Percentiles rank a stretch among this genome's conserved stretches.
phyloP scores from a whole-genome alignment of 148 eudicot species.

The Limonium bicolor region DNA sequence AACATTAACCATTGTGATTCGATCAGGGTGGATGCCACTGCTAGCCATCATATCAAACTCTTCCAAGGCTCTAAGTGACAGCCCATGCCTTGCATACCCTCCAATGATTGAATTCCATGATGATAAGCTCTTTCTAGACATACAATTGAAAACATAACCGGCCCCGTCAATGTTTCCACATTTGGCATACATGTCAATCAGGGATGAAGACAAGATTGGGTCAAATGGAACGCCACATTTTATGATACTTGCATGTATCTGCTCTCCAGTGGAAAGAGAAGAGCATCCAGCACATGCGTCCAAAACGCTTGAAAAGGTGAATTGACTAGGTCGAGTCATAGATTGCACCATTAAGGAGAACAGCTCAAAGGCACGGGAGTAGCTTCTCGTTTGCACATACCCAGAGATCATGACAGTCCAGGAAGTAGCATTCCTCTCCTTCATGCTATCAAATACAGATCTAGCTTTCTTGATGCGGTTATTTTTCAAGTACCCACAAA shows the following conservation, averaged over 20 bases:
- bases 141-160: conserved; percentile 23
- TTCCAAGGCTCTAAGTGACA: conserved; percentile 38
- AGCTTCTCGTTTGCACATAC: conserved; percentile 21
- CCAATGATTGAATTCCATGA: conserved; percentile 68
- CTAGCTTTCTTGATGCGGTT: conserved; percentile 30
- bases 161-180: conserved; percentile 66
- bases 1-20: conserved; percentile 42
- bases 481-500: conserved; percentile 51
- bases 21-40: conserved; percentile 30
- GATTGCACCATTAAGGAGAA: conserved; percentile 36
- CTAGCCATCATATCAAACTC: conserved; percentile 40
- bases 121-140: conserved; percentile 25
- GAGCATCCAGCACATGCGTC: conserved; percentile 67
- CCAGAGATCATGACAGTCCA: conserved; percentile 81
- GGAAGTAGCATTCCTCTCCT: conserved; percentile 36
- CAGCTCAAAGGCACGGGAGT: conserved; percentile 31
- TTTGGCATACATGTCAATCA: conserved; percentile 63
- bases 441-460: conserved; percentile 25
- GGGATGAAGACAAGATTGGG: conserved; percentile 39
- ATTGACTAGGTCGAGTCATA: conserved; percentile 34
- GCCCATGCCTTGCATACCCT: conserved; percentile 45
- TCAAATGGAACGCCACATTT: conserved; percentile 37
- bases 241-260: conserved; percentile 34
- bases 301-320: conserved; percentile 46
- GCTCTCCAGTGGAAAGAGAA: conserved; percentile 37